Base-by-base conservation (phyloP, 2,329 filamentous ascomycete species). In the Fusarium sp. region DNA sequence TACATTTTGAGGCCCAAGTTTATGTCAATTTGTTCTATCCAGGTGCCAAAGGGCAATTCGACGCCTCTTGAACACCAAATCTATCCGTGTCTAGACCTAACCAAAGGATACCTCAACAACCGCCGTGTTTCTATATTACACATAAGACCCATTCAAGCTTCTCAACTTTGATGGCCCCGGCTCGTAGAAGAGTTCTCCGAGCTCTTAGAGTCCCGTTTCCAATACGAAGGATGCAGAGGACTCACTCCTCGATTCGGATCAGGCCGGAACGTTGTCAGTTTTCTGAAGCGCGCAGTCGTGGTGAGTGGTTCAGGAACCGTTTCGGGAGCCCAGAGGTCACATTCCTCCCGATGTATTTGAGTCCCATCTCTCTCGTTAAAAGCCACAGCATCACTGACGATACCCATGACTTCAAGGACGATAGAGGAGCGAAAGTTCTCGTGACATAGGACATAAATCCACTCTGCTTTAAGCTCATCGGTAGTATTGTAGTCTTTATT, bases 311-410 rank as follows among this genome's bases (percentile, higher is more conserved):
- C 36, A 42, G 26, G 22, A 18, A n/a, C 22, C 22, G 49, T 17
- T 22, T 58, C 42, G 2, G 33, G 18, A 8, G 10, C 15, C 54
- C 57, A 72, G 6, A 57, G 22, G 35, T 72, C 67, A 7, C 70
- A 75, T 3, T 36, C 59, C n/a, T 63, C 51, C 2, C 65, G 57
- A n/a, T 76, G 73, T n/a, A 6, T 10, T 13, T 28, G 51, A 5
- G 26, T 10, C 14, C 49, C 47, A 33, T 74, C 28, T 33, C 51
- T 64, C 24, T 69, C 63, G 3, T 28, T 41, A n/a, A 65, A 71
- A 9, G 22, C 31, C 14, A 47, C 3, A 12, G 63, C 65, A 5
- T 71, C 71, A 3, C 4, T 47, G 6, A 68, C 57, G 20, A 76
- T 33, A 4, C 18, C n/a, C 7, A 58, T 39, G n/a, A 65, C 41